A percentile compares a stretch with the other conserved stretches of the same genome.
Conservation (phyloP, 2,329 filamentous ascomycete species). For the Simplicillium sp. region DNA sequence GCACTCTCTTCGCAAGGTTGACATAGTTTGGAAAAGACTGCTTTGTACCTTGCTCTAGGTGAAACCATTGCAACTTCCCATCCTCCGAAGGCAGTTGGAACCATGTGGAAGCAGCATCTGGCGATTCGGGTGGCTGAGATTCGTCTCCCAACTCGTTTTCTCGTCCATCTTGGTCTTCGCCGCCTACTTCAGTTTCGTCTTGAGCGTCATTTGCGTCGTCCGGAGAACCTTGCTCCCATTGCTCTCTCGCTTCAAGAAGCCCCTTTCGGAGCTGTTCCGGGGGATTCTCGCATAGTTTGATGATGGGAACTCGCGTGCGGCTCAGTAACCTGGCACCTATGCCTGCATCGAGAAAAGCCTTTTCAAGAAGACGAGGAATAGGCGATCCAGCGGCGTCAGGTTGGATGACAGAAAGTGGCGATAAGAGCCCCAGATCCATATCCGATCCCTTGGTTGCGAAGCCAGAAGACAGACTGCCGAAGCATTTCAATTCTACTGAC, state of each 20-base stretch:
- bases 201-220: constrained; percentile 25
- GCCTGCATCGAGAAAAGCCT: constrained; percentile 59
- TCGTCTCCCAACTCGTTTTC: constrained; percentile 17
- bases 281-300: constrained; percentile 74
- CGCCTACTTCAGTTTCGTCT: constrained; percentile 12
- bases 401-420: constrained; percentile 46
- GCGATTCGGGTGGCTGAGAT: constrained; percentile 5
- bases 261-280: constrained; percentile 48
- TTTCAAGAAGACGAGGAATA: constrained; percentile 68
- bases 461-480: constrained; percentile 74
- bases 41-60: constrained; percentile 31
- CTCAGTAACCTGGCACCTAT: constrained; percentile 70
- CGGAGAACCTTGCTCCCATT: constrained; percentile 56
- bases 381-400: constrained; percentile 45
- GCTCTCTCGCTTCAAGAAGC: constrained; percentile 54
- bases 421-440: constrained; percentile 77
- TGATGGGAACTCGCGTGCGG: constrained; percentile 73
- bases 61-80: constrained; percentile 13
- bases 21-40: constrained; percentile 38
- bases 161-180: too few relatives aligned
- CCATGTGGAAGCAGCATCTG: constrained; percentile 5
- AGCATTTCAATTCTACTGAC: constrained; percentile 63
- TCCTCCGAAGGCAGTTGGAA: constrained; percentile 12
- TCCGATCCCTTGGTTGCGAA: constrained; percentile 85
- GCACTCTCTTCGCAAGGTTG: constrained; percentile 34